Percentiles rank a stretch among this genome's conserved stretches.
Conservation (phyloP, 768 basidiomycete species). For the Podaxis carcinomalis region DNA sequence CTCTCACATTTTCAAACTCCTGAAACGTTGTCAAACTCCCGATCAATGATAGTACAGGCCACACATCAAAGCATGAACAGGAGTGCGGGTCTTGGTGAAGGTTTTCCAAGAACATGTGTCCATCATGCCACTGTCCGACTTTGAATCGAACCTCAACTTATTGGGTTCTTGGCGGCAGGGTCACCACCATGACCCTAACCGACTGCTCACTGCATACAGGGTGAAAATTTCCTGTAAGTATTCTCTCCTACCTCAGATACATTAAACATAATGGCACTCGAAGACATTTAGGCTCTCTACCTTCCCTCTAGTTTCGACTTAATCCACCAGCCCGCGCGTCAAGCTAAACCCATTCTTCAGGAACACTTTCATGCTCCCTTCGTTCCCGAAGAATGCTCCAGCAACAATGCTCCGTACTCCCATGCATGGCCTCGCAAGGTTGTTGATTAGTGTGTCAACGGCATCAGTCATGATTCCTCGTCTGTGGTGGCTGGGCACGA, state of each 20-base stretch:
- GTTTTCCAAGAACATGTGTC: no score
- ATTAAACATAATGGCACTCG: conserved; percentile 23
- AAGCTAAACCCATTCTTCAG: conserved; percentile 24
- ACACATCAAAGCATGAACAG: no score
- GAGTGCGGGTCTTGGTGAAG: no score
- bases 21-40: no score
- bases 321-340: conserved; percentile 15
- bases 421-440: conserved; percentile 66
- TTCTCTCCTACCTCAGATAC: neutral
- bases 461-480: conserved; percentile 60
- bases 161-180: no score
- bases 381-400: conserved; percentile 46
- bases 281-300: conserved; percentile 20
- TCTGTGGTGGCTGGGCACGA: conserved; percentile 23
- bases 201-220: no score
- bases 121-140: no score
- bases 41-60: no score
- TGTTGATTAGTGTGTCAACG: conserved; percentile 42
- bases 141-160: no score
- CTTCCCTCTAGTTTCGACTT: conserved; percentile 18
- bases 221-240: no score
- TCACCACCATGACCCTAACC: no score
- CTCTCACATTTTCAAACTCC: no score
- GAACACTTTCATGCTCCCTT: conserved; percentile 55
- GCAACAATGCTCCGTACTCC: conserved; percentile 39